These are phyloP conservation scores for Cladophialophora immunda DNA, from an alignment of 2,329 filamentous ascomycete species.

Conservation along the genomic window DNA sequence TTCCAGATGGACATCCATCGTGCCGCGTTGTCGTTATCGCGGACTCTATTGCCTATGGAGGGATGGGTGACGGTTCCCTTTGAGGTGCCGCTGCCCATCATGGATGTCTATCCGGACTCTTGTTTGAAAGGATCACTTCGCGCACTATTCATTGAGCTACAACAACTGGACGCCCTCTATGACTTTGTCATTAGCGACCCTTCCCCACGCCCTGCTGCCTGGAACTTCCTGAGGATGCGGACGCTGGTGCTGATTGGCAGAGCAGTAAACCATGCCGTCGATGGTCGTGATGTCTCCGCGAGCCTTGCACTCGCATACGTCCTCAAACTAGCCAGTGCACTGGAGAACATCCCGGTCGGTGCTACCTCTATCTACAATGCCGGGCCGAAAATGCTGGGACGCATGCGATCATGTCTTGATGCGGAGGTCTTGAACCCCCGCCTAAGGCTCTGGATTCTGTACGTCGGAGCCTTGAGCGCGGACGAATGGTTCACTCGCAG, in stretches of 20 bases:
- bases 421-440: constrained; percentile 1
- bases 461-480: constrained; percentile 13
- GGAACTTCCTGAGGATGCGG: constrained; percentile 9
- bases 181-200: constrained; percentile 6
- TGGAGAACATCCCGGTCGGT: constrained; percentile 14
- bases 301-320: constrained; percentile 14
- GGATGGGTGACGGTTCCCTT: constrained; percentile 12
- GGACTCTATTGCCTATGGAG: constrained; percentile 2
- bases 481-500: constrained; percentile 13
- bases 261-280: constrained; percentile 13
- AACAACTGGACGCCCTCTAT: constrained; percentile 16
- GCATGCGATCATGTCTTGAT: constrained; percentile 2
- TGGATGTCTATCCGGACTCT: constrained; percentile 9
- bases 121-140: constrained; percentile 9
- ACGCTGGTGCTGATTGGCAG: constrained; percentile 14
- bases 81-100: constrained; percentile 9
- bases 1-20: constrained; percentile 16
- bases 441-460: constrained; percentile 11
- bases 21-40: constrained; percentile 11
- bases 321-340: constrained; percentile 12
- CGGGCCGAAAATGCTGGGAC: constrained; percentile 7
- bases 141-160: constrained; percentile 5
- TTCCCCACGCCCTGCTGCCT: background rate
- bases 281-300: constrained; percentile 3
- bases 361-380: constrained; percentile 7